Evolutionary conservation across 768 basidiomycete genomes (phyloP), one percentile per base, ranked within the genome.

Genomic region (Gloeophyllum trabeum): DNA sequence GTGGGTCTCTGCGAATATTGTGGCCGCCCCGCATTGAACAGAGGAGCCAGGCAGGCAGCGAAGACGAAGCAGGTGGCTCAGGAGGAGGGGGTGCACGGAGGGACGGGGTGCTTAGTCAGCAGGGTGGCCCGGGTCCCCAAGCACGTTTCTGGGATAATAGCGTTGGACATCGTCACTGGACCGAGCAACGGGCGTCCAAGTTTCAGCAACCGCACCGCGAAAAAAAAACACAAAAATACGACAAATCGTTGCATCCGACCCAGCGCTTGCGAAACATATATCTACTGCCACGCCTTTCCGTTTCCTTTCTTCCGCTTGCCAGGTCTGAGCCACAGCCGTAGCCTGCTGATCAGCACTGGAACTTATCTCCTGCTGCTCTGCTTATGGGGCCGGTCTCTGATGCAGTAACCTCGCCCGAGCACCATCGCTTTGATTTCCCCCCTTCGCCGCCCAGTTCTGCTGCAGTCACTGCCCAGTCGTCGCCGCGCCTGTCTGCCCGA

Each of bases 371-470:
- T 20, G 21, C 32, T n/a, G 7, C 39, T 36, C 32, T 48, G 36
- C 39, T 41, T 45, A 58, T 59, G 59, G 55, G 51, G 40, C 52
- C 55, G 34, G 42, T 42, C 26, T 35, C 44, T 30, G 57, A 61
- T 39, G 43, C 46, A 25, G 54, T 45, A 40, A 49, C 28, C 28
- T 16, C 43, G 18, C 24, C 41, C 7, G 55, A 46, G 46, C 51
- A 59, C n/a, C 50, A 49, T 14, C 53, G 50, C n/a, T 62, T 61
- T 46, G 58, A 48, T 32, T 71, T 70, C 46, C 70, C 69, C 1
- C 59, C 67, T 35, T 70, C 71, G n/a, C 70, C 71, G 23, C 62
- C 71, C 6, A 65, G 59, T 43, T 70, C 73, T 24, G 61, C 65
- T 21, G 52, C 65, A 22, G 54, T 55, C 28, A 66, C 67, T 12